Evolutionary conservation across 495 filamentous ascomycete species (phyloP).

Genomic region (Talaromyces thailandensis): DNA sequence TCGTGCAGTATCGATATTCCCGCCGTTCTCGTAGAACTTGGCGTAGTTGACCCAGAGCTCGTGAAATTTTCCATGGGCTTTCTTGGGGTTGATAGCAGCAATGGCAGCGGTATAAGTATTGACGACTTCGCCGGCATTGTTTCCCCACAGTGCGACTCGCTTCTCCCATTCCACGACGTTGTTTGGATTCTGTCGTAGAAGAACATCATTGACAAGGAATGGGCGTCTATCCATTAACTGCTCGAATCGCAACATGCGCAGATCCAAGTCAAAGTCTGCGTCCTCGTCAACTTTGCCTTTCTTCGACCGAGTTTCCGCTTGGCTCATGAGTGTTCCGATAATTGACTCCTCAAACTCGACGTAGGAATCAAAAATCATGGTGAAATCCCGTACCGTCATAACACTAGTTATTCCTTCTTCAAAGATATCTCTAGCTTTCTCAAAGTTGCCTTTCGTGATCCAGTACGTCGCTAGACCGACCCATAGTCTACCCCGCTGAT

Average conservation of each 20-base stretch:
- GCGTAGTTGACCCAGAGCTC: slow-evolving; percentile 97
- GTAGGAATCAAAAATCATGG: slow-evolving; percentile 92
- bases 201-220: slow-evolving; percentile 94
- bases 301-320: slow-evolving; percentile 70
- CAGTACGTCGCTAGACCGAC: slow-evolving; percentile 92
- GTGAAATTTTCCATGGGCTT: slow-evolving; percentile 87
- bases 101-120: slow-evolving; percentile 95
- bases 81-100: slow-evolving; percentile 85
- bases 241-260: slow-evolving; percentile 96
- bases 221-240: slow-evolving; percentile 95
- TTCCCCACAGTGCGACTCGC: slow-evolving; percentile 86
- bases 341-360: slow-evolving; percentile 96
- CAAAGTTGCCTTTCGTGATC: slow-evolving; percentile 88
- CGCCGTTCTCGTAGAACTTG: slow-evolving; percentile 90
- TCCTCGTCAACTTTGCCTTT: slow-evolving; percentile 76
- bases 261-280: slow-evolving; percentile 91
- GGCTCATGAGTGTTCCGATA: slow-evolving; percentile 83
- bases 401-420: slow-evolving; percentile 97
- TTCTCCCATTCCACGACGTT: slow-evolving; percentile 98
- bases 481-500: slow-evolving; percentile 97
- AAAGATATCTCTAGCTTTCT: slow-evolving; percentile 84
- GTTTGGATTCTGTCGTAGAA: slow-evolving; percentile 91
- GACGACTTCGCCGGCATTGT: slow-evolving; percentile 84
- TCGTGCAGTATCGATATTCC: slow-evolving; percentile 74
- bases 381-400: slow-evolving; percentile 99